These are phyloP conservation scores for Ajuga chamaepitys DNA, from an alignment of 257 asterid species.

Conservation along the genomic window DNA sequence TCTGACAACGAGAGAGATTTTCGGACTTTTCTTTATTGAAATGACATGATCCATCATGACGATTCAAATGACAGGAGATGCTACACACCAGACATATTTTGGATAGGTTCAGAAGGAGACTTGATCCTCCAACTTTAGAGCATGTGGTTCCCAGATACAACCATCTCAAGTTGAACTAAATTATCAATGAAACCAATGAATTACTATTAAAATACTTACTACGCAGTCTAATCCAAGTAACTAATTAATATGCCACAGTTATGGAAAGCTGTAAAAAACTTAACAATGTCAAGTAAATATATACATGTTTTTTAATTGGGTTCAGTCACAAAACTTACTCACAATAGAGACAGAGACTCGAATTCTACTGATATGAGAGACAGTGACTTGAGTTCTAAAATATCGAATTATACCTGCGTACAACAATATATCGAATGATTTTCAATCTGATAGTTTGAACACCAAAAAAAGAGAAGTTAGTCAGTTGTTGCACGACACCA, in stretches of 20 bases:
- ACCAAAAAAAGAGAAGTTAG: no score
- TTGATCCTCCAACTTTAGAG: constrained; percentile 23
- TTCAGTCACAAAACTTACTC: background rate
- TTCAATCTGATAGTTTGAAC: no score
- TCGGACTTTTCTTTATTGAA: background rate
- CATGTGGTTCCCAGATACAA: constrained; percentile 12
- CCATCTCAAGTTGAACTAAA: constrained; percentile 23
- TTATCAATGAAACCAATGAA: constrained; percentile 8
- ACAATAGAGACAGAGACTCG: no score
- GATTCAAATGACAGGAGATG: constrained; percentile 2
- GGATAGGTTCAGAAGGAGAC: constrained; percentile 23
- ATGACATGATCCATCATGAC: background rate
- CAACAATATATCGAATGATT: no score
- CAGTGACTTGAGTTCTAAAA: no score
- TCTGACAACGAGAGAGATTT: background rate
- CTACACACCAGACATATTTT: constrained; percentile 63
- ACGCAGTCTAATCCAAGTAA: background rate
- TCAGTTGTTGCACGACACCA: no score
- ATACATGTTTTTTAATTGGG: background rate
- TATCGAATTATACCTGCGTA: no score
- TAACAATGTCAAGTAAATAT: background rate
- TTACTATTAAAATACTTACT: constrained; percentile 3
- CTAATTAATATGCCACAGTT: background rate
- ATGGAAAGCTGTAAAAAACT: background rate
- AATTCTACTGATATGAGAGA: no score